Conservation (phyloP, 1,284 basidiomycete species). For the Cutaneotrichosporon spelunceum region DNA sequence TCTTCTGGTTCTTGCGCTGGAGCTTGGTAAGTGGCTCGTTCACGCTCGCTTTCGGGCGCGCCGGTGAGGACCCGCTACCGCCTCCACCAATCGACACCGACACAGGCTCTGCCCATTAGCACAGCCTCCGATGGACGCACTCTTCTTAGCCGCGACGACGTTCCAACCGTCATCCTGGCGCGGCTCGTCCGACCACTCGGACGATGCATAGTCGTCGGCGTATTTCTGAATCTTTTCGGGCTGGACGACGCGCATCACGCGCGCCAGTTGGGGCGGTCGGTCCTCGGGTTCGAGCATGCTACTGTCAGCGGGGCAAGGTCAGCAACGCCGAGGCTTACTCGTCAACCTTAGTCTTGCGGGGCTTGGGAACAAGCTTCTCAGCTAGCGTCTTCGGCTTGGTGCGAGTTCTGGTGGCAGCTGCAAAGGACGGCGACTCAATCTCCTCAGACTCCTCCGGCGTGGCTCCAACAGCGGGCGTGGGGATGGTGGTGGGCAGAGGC, state of each 20-base stretch:
- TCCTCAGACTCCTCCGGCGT: background rate
- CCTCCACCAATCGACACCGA: conserved; percentile 30
- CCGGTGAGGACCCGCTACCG: background rate
- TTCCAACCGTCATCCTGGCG: conserved; percentile 42
- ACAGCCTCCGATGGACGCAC: conserved; percentile 25
- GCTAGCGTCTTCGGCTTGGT: conserved; percentile 42
- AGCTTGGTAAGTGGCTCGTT: conserved; percentile 30
- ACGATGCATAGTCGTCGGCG: conserved; percentile 31
- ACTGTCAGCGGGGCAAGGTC: conserved; percentile 10
- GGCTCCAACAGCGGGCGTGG: background rate
- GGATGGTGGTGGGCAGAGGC: background rate
- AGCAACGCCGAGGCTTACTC: conserved; percentile 34
- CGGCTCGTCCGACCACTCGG: conserved; percentile 20
- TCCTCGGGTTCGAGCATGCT: conserved; percentile 49
- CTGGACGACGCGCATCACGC: conserved; percentile 41
- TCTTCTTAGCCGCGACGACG: conserved; percentile 42
- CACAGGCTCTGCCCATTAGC: conserved; percentile 33
- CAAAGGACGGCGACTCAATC: conserved; percentile 10
- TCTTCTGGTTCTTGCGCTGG: conserved; percentile 47
- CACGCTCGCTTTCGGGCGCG: background rate
- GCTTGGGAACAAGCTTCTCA: conserved; percentile 44
- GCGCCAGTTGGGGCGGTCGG: conserved; percentile 36
- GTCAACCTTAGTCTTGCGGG: conserved; percentile 46
- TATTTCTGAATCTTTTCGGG: conserved; percentile 16
- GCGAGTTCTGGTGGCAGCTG: conserved; percentile 11